These are phyloP conservation scores for Collariella sp. DNA, from an alignment of 495 filamentous ascomycete species.

Conservation along the genomic window DNA sequence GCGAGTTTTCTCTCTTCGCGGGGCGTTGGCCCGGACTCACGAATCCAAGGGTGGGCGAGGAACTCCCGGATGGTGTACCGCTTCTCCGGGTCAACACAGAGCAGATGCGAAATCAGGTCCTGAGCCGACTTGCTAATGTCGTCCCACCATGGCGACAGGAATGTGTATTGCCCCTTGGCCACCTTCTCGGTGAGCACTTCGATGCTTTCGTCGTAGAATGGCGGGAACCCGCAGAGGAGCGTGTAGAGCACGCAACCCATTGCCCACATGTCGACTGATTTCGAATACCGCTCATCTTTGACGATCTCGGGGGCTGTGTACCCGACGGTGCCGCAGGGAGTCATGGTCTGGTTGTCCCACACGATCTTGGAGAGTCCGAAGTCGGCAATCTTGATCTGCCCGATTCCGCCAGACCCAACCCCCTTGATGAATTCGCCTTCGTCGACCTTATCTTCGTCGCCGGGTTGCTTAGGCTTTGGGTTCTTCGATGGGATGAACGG, in stretches of 20 bases:
- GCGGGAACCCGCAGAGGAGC: constrained; percentile 91
- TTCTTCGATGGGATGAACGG: constrained; percentile 71
- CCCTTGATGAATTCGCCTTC: constrained; percentile 89
- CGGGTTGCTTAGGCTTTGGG: constrained; percentile 67
- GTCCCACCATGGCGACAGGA: constrained; percentile 98
- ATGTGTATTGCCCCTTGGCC: constrained; percentile 91
- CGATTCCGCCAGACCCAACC: constrained; percentile 84
- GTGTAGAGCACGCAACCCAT: constrained; percentile 96
- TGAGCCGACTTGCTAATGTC: constrained; percentile 94
- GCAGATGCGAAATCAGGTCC: constrained; percentile 85
- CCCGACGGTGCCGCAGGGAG: constrained; percentile 93
- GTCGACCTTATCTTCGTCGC: constrained; percentile 95
- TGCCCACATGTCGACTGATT: constrained; percentile 99
- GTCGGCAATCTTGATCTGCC: constrained; percentile 92
- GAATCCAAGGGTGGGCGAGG: constrained; percentile 86
- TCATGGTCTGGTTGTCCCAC: constrained; percentile 99
- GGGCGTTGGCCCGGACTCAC: constrained; percentile 44
- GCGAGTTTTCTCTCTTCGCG: constrained; percentile 56
- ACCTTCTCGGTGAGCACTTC: constrained; percentile 97
- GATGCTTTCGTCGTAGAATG: constrained; percentile 98
- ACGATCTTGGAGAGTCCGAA: constrained; percentile 96
- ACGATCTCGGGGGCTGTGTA: constrained; percentile 99
- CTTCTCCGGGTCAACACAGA: constrained; percentile 87
- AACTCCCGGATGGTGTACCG: constrained; percentile 85
- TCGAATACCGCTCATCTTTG: constrained; percentile 97